Evolutionary conservation across 768 basidiomycete genomes (phyloP).

Genomic region (Pleurotus tuoliensis): DNA sequence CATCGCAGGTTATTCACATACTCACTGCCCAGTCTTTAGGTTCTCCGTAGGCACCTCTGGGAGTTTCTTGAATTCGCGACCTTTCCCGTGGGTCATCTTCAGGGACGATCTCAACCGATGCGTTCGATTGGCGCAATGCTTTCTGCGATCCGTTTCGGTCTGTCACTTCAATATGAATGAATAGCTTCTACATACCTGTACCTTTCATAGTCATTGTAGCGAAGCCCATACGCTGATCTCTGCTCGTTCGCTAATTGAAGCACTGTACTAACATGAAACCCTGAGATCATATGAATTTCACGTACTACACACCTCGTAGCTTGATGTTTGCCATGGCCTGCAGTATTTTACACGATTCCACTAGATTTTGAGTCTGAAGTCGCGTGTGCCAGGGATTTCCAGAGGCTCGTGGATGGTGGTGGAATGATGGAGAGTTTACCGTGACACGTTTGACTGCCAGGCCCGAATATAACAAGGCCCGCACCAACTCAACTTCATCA

Average conservation of each 20-base stretch:
- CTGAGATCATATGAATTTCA: background rate
- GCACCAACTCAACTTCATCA: background rate
- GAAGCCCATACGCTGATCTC: conserved; percentile 84
- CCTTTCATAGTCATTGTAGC: conserved; percentile 83
- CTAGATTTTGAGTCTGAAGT: background rate
- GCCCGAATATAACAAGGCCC: background rate
- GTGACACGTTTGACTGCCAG: background rate
- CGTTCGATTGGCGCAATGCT: conserved; percentile 88
- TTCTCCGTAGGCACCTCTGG: conserved; percentile 63
- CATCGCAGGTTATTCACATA: conserved; percentile 8
- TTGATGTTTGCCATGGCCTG: conserved; percentile 5
- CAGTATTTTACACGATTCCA: background rate
- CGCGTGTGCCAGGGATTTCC: background rate
- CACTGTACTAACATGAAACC: background rate
- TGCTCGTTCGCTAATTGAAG: conserved; percentile 78
- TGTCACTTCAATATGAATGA: background rate
- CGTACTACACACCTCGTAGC: background rate
- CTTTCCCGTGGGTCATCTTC: conserved; percentile 85
- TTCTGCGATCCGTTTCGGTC: conserved; percentile 38
- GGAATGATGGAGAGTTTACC: conserved; percentile 1
- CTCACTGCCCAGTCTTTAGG: conserved; percentile 84
- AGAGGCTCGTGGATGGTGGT: background rate
- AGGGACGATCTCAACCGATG: conserved; percentile 82
- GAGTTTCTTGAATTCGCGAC: conserved; percentile 85
- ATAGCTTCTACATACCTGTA: conserved; percentile 56